These are phyloP conservation scores for Claviceps citrina DNA, from an alignment of 2,329 filamentous ascomycete species.

Conservation along the genomic window DNA sequence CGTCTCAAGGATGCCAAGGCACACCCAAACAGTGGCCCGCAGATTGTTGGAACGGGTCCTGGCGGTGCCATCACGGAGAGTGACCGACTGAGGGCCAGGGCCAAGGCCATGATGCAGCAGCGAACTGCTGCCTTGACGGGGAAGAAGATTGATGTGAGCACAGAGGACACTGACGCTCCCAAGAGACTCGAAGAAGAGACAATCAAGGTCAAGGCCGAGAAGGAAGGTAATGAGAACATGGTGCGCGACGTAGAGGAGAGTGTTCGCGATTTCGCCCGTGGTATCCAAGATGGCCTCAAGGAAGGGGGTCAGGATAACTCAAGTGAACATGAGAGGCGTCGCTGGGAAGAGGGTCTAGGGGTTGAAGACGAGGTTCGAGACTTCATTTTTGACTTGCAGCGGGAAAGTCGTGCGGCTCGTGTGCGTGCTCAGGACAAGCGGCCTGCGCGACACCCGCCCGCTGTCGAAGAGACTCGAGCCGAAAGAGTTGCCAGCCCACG, in stretches of 20 bases:
- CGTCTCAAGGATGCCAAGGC: constrained; percentile 85
- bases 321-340: constrained; percentile 75
- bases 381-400: constrained; percentile 92
- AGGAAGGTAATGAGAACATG: constrained; percentile 92
- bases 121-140: constrained; percentile 84
- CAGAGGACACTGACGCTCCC: constrained; percentile 64
- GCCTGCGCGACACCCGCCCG: constrained; percentile 25
- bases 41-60: constrained; percentile 82
- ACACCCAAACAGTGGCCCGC: constrained; percentile 62
- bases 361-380: constrained; percentile 95
- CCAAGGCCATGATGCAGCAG: constrained; percentile 97
- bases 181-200: constrained; percentile 82
- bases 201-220: constrained; percentile 64
- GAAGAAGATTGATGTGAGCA: constrained; percentile 52
- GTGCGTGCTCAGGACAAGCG: constrained; percentile 45
- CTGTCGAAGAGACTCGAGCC: constrained; percentile 29
- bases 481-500: constrained; percentile 26
- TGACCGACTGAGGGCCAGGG: constrained; percentile 84
- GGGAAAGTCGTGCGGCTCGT: constrained; percentile 63
- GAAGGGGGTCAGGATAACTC: constrained; percentile 60
- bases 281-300: constrained; percentile 76
- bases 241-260: constrained; percentile 93
- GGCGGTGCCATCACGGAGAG: constrained; percentile 83
- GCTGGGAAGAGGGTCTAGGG: constrained; percentile 91
- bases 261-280: constrained; percentile 70